Evolutionary conservation across 2,329 filamentous ascomycete species (phyloP), one percentile per base, ranked within the genome.

Genomic region (Stachybotrys chartarum): DNA sequence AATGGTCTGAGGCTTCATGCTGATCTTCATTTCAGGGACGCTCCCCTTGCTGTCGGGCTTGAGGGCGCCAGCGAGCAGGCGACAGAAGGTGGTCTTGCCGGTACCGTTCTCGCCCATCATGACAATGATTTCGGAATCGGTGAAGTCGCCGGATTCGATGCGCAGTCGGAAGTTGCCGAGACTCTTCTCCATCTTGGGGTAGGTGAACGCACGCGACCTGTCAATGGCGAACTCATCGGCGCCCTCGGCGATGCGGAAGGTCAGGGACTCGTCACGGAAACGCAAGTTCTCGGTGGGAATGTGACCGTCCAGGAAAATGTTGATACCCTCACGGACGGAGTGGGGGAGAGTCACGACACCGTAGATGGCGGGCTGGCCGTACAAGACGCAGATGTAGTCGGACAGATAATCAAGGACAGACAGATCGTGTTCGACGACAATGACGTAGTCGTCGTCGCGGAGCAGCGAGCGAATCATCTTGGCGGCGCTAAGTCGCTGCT

Each of bases 71-170:
- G 94, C 94, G 62, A 99, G 81, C 77, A 99, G 88, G 70, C 88
- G 91, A 80, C 93, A 97, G 82, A 99, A 99, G 6, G 94, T 99
- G 1, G 94, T 99, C 82, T 99, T 97, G 72, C 95, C 95, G 42
- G 95, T 99, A 76, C 94, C 94, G 76, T 99, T 99, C 79, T 97
- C 93, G 64, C 94, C 94, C 94, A 99, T 97, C 91, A 99, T 96
- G 74, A 99, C 94, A 56, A 99, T 85, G 64, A 99, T 99, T 71
- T 99, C 94, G 0, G 94, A 99, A 72, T 99, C 93, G 18, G 94
- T 97, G 71, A 99, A 99, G 58, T 87, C 80, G 64, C 95, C 94
- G 30, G 82, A 56, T 50, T 97, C 88, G 61, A 99, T 86, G 56
- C 75, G 82, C 52, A 99, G 84, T 66, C 88, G 84, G 82, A 99